A percentile compares a stretch with the other conserved stretches of the same genome.
Conservation (phyloP, 257 asterid genomes). For the Primulina huaijiensis region DNA sequence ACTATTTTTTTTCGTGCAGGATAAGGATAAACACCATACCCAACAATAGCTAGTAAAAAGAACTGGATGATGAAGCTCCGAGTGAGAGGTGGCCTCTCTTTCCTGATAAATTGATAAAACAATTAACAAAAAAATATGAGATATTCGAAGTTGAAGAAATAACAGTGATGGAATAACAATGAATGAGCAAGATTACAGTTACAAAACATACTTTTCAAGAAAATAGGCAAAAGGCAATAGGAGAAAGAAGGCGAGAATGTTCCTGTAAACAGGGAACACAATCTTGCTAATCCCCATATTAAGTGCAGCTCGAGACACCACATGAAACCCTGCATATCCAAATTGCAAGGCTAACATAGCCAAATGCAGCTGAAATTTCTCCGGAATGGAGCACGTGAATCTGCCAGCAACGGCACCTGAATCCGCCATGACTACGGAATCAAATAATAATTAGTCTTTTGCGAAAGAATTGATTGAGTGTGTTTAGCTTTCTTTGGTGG, state of each 20-base stretch:
- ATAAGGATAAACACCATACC: constrained; percentile 39
- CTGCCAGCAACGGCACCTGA: constrained; percentile 34
- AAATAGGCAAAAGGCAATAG: constrained; percentile 94
- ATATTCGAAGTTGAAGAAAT: not conserved
- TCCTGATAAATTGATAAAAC: constrained; percentile 47
- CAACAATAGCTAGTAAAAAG: constrained; percentile 88
- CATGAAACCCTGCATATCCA: constrained; percentile 97
- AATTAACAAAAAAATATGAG: not conserved
- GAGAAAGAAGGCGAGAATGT: constrained; percentile 80
- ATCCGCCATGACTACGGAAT: constrained; percentile 59
- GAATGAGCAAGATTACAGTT: too few species aligned
- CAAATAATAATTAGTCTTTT: not conserved
- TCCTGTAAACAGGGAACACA: constrained; percentile 87
- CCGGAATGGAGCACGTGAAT: constrained; percentile 72
- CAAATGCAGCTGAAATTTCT: constrained; percentile 74
- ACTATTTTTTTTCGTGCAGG: not conserved
- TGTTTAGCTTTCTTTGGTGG: constrained; percentile 21
- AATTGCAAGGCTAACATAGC: constrained; percentile 90
- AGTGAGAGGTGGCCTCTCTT: constrained; percentile 78
- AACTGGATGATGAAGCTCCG: constrained; percentile 69
- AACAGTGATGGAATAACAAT: too few species aligned
- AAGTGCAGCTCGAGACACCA: constrained; percentile 88
- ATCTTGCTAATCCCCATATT: constrained; percentile 99
- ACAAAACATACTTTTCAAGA: constrained; percentile 62
- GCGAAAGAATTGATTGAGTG: not conserved